These are phyloP conservation scores for Cordyceps fumosorosea DNA, from an alignment of 2,329 filamentous ascomycete species.

Conservation along the genomic window DNA sequence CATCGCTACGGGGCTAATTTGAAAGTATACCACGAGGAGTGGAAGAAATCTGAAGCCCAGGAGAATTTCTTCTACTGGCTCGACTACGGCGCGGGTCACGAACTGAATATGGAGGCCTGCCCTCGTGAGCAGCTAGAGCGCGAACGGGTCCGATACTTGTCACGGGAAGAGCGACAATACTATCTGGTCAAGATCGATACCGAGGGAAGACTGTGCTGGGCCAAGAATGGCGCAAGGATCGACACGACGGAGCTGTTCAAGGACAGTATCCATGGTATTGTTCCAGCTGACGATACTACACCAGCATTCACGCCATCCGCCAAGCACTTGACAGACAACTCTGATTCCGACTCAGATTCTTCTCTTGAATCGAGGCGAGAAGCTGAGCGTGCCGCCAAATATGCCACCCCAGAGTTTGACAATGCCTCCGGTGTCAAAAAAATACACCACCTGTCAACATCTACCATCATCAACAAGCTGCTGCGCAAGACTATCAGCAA, in stretches of 20 bases:
- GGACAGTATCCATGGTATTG: constrained; percentile 72
- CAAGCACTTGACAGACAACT: constrained; percentile 15
- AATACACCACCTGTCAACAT: constrained; percentile 59
- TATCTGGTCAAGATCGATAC: constrained; percentile 74
- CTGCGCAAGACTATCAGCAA: constrained; percentile 73
- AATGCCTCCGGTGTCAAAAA: constrained; percentile 49
- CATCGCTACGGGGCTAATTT: constrained; percentile 84
- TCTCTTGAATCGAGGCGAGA: constrained; percentile 43
- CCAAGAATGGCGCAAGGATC: constrained; percentile 71
- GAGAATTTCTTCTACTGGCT: constrained; percentile 96
- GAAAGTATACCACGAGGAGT: constrained; percentile 73
- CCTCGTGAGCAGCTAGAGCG: constrained; percentile 67
- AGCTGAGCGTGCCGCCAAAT: constrained; percentile 56
- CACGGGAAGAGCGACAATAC: constrained; percentile 70
- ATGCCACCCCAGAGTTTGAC: constrained; percentile 57
- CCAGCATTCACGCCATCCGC: constrained; percentile 40
- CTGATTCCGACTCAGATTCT: constrained; percentile 29
- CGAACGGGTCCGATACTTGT: constrained; percentile 78
- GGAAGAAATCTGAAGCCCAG: constrained; percentile 68
- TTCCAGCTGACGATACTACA: constrained; percentile 53
- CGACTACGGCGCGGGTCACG: constrained; percentile 69
- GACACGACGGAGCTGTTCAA: constrained; percentile 69
- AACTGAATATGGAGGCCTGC: constrained; percentile 63
- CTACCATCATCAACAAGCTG: constrained; percentile 71
- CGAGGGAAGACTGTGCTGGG: constrained; percentile 76